Conservation (phyloP, 768 basidiomycete genomes). For the Serendipita vermifera region DNA sequence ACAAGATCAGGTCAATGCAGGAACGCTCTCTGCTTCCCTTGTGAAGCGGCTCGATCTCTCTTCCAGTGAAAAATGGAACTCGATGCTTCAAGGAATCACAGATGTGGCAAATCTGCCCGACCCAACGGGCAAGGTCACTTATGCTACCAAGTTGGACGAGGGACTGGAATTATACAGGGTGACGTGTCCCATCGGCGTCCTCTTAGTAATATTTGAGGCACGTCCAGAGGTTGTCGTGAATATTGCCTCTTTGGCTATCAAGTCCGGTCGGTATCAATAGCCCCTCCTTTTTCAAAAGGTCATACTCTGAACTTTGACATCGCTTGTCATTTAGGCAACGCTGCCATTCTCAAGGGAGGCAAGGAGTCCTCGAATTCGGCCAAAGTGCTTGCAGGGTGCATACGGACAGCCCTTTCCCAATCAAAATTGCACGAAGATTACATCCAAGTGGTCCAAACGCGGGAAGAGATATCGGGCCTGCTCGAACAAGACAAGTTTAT, state of each 20-base stretch:
- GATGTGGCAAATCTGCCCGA: conserved; percentile 80
- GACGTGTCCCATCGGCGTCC: conserved; percentile 90
- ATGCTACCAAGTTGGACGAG: conserved; percentile 83
- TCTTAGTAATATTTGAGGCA: conserved; percentile 94
- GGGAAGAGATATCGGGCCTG: conserved; percentile 79
- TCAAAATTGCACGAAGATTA: conserved; percentile 66
- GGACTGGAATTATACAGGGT: conserved; percentile 81
- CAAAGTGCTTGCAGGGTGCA: conserved; percentile 59
- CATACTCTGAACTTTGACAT: conserved; percentile 9
- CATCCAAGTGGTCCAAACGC: conserved; percentile 83
- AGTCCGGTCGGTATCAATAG: conserved; percentile 54
- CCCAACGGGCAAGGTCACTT: conserved; percentile 75
- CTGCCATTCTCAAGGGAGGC: conserved; percentile 93
- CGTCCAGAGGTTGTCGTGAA: conserved; percentile 97
- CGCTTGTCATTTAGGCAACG: conserved; percentile 52
- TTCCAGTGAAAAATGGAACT: conserved; percentile 79
- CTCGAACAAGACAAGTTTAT: conserved; percentile 83
- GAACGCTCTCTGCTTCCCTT: conserved; percentile 70
- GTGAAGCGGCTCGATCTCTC: conserved; percentile 75
- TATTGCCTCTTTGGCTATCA: conserved; percentile 90
- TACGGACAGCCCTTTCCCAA: conserved; percentile 58
- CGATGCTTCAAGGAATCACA: conserved; percentile 79
- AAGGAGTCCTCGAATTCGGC: conserved; percentile 86
- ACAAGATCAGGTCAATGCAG: conserved; percentile 60
- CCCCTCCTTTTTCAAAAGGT: background rate